Evolutionary conservation across 2,329 filamentous ascomycete genomes (phyloP).

Genomic region (Rhytidhysteron rufulum): DNA sequence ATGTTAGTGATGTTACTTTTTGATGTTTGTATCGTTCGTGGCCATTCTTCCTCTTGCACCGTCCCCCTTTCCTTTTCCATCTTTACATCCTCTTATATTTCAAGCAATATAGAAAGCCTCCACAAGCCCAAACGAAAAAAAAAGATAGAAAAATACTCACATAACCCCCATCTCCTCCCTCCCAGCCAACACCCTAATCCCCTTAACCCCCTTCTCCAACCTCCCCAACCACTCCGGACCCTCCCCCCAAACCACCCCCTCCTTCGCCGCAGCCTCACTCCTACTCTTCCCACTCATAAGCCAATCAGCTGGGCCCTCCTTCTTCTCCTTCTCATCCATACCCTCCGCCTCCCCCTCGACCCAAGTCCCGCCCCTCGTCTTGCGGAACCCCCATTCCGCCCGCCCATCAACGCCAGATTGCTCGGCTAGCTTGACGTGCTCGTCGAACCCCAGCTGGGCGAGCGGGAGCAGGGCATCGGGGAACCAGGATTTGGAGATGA

Average conservation of each 20-base stretch:
- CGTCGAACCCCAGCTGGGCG: slow-evolving; percentile 60
- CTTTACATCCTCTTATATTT: too few species aligned
- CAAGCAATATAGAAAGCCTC: too few species aligned
- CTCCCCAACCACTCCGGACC: slow-evolving; percentile 54
- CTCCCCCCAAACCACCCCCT: slow-evolving; percentile 24
- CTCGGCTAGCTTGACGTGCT: slow-evolving; percentile 60
- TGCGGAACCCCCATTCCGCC: slow-evolving; percentile 52
- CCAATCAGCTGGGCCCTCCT: slow-evolving; percentile 56
- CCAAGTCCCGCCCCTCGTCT: slow-evolving; percentile 50
- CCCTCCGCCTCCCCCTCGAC: slow-evolving; percentile 41
- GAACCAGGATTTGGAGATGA: slow-evolving; percentile 66
- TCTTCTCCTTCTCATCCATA: slow-evolving; percentile 16
- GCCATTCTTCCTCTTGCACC: too few species aligned
- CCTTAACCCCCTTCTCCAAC: slow-evolving; percentile 33
- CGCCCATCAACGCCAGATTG: slow-evolving; percentile 52
- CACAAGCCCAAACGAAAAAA: neutral
- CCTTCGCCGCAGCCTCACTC: slow-evolving; percentile 43
- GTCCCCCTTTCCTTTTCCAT: too few species aligned
- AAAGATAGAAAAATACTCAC: neutral
- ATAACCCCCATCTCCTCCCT: neutral
- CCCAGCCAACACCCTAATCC: neutral
- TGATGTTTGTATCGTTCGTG: neutral
- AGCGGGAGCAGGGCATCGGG: slow-evolving; percentile 49
- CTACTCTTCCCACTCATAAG: slow-evolving; percentile 56
- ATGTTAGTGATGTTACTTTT: neutral